phyloP scores from a whole-genome alignment of 108 stramenopile species.

The Pseudonitzschia pungens region DNA sequence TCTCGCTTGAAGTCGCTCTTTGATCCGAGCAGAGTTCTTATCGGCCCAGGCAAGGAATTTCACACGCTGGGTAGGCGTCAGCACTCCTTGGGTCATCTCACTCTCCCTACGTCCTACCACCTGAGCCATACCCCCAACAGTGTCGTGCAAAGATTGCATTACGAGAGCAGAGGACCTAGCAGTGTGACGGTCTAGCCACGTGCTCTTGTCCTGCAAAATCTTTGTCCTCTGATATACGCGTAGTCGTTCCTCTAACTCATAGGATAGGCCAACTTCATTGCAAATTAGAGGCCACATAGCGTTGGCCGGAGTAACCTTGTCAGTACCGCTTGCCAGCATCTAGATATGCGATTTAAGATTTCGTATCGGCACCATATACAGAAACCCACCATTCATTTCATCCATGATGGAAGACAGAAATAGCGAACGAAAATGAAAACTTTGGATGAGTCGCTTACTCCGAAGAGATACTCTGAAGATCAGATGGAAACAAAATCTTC shows the following conservation, averaged over 20 bases:
- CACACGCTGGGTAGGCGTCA: constrained; percentile 64
- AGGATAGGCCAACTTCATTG: constrained; percentile 86
- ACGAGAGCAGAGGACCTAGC: constrained; percentile 58
- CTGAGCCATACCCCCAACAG: constrained; percentile 47
- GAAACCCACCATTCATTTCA: background rate
- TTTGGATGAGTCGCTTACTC: background rate
- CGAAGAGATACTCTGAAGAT: background rate
- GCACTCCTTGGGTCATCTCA: constrained; percentile 25
- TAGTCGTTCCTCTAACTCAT: constrained; percentile 91
- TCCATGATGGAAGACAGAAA: background rate
- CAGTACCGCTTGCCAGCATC: constrained; percentile 64
- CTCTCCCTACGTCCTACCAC: constrained; percentile 49
- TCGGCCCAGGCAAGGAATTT: constrained; percentile 71
- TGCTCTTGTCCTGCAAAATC: constrained; percentile 39
- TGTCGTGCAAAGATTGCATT: constrained; percentile 60
- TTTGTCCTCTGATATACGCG: constrained; percentile 63
- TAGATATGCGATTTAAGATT: constrained; percentile 13
- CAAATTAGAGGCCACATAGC: constrained; percentile 94
- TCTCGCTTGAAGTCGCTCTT: constrained; percentile 10
- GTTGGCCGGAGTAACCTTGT: constrained; percentile 55
- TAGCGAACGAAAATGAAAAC: background rate
- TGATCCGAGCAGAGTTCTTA: constrained; percentile 44
- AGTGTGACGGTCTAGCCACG: constrained; percentile 83
- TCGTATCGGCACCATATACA: background rate
- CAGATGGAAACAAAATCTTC: too few species aligned